phyloP scores from a whole-genome alignment of 495 filamentous ascomycete genomes.

The Penicillium desertorum region DNA sequence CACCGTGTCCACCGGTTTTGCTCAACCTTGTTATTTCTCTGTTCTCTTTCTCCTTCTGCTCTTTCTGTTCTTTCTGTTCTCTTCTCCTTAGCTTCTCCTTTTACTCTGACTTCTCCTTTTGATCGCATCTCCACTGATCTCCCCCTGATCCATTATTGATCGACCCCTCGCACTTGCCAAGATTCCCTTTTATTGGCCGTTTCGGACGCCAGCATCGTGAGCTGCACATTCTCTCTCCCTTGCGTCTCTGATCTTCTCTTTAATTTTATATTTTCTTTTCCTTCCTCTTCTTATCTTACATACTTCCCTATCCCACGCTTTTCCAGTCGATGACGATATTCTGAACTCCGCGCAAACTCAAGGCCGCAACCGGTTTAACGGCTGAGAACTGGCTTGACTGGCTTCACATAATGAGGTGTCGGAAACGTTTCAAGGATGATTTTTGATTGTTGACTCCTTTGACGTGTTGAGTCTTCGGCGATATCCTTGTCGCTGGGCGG shows the following conservation, averaged over 20 bases:
- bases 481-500: conserved; percentile 5
- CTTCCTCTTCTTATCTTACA: conserved; percentile 10
- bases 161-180: conserved; percentile 23
- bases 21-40: conserved; percentile 2
- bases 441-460: conserved; percentile 37
- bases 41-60: not conserved
- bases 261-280: not conserved
- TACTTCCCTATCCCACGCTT: conserved; percentile 16
- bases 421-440: conserved; percentile 52
- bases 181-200: conserved; percentile 27
- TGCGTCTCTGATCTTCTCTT: conserved; percentile 20
- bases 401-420: conserved; percentile 50
- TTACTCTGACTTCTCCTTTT: not conserved
- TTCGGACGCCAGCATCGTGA: conserved; percentile 26
- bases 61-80: not conserved
- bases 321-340: conserved; percentile 23
- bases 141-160: not conserved
- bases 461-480: conserved; percentile 26
- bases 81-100: not conserved
- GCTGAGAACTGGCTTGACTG: conserved; percentile 21
- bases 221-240: conserved; percentile 29
- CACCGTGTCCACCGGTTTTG: conserved; percentile 8
- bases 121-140: not conserved
- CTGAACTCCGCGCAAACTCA: conserved; percentile 6
- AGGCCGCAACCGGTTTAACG: not conserved